Percentiles rank a stretch among this genome's conserved stretches.
Evolutionary conservation across 2,329 filamentous ascomycete species (phyloP).

Genomic region (Fragosphaeria purpurea): DNA sequence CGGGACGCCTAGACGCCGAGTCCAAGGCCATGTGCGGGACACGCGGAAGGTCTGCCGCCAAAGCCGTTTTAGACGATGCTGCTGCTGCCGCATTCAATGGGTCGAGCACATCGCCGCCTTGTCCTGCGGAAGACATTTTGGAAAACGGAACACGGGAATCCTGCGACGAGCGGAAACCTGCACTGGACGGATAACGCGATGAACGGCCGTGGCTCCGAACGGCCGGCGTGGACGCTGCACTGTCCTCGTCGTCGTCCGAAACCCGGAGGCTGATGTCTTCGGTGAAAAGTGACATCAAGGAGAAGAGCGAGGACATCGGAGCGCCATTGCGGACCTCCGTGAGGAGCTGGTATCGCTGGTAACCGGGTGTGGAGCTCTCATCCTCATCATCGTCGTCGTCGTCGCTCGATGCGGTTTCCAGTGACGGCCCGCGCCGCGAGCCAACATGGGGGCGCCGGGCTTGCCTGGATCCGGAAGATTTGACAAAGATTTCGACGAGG

Average conservation of each 20-base stretch:
- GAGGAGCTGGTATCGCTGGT: constrained; percentile 85
- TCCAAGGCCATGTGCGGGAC: constrained; percentile 73
- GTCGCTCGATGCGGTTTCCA: constrained; percentile 45
- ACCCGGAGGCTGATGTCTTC: constrained; percentile 78
- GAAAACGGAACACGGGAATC: constrained; percentile 28
- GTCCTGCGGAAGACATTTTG: constrained; percentile 26
- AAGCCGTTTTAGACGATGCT: constrained; percentile 9
- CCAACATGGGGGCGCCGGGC: constrained; percentile 10
- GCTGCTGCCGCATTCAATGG: constrained; percentile 12
- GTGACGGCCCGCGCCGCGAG: constrained; percentile 28
- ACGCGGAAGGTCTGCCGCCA: constrained; percentile 34
- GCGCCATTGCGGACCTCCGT: constrained; percentile 97
- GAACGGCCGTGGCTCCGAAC: constrained; percentile 20
- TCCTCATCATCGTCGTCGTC: constrained; percentile 42
- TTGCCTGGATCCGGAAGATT: constrained; percentile 54
- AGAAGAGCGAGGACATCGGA: constrained; percentile 97
- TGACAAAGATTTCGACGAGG: constrained; percentile 94
- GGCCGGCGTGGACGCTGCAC: constrained; percentile 18
- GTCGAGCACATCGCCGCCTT: constrained; percentile 11
- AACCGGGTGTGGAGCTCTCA: constrained; percentile 41
- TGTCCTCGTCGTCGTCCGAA: constrained; percentile 62
- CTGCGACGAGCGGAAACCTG: constrained; percentile 21
- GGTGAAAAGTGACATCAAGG: constrained; percentile 92
- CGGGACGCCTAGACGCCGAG: constrained; percentile 16
- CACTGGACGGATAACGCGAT: constrained; percentile 17